Percentiles rank a stretch among this genome's conserved stretches.
phyloP scores from a whole-genome alignment of 768 basidiomycete genomes.

The Inosperma sp. region DNA sequence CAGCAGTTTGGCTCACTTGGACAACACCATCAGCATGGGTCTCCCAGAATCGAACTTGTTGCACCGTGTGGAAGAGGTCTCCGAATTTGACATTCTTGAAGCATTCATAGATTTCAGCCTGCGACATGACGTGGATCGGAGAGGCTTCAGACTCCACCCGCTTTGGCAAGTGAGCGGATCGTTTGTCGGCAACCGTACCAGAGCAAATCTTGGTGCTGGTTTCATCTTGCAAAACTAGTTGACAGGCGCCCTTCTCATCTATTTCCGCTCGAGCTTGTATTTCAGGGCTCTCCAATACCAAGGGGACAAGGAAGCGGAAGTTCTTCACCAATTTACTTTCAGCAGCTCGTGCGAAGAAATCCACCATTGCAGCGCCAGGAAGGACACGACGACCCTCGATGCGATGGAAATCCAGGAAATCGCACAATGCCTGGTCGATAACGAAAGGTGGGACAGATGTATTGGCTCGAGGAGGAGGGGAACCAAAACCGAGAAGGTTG shows the following conservation, averaged over 20 bases:
- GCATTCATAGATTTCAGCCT: conserved; percentile 25
- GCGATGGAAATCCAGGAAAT: conserved; percentile 30
- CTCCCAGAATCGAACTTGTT: conserved; percentile 27
- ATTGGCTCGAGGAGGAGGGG: neutral
- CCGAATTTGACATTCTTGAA: conserved; percentile 34
- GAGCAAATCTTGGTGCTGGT: conserved; percentile 27
- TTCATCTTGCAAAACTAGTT: conserved; percentile 21
- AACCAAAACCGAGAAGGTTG: conserved; percentile 17
- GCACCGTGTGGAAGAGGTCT: conserved; percentile 30
- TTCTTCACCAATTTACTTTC: conserved; percentile 20
- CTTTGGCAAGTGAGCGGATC: conserved; percentile 11
- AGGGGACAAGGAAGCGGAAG: conserved; percentile 30
- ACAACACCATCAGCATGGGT: conserved; percentile 30
- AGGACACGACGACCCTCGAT: conserved; percentile 34
- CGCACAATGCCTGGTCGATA: conserved; percentile 25
- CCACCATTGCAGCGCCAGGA: conserved; percentile 33
- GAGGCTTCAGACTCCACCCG: conserved; percentile 16
- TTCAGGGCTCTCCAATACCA: conserved; percentile 25
- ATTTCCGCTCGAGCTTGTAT: conserved; percentile 22
- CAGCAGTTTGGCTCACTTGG: conserved; percentile 18
- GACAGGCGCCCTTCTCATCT: conserved; percentile 20
- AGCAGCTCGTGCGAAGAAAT: conserved; percentile 24
- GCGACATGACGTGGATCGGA: conserved; percentile 26
- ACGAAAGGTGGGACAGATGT: conserved; percentile 17
- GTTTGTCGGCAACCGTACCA: conserved; percentile 19